A percentile compares a stretch with the other conserved stretches of the same genome.
phyloP scores from a whole-genome alignment of 768 basidiomycete genomes.

The Suillus fuscotomentosus region DNA sequence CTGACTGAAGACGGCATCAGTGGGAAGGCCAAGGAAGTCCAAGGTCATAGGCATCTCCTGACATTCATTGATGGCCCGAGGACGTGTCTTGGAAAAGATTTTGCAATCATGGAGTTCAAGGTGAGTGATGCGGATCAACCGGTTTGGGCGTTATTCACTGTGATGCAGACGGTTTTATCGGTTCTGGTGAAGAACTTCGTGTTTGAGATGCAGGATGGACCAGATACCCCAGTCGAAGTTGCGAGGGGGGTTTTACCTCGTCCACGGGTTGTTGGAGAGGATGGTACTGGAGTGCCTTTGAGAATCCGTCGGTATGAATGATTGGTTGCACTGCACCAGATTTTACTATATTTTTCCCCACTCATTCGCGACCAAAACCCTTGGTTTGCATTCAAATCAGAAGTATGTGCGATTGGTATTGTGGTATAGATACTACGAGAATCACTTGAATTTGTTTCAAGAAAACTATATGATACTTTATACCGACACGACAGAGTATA shows the following conservation, averaged over 20 bases:
- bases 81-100: neutral
- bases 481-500: too few species aligned
- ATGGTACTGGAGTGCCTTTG: neutral
- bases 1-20: neutral
- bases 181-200: neutral
- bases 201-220: neutral
- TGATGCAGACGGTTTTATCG: neutral
- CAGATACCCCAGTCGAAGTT: neutral
- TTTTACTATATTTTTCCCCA: too few species aligned
- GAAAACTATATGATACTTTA: too few species aligned
- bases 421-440: too few species aligned
- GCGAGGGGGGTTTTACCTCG: neutral
- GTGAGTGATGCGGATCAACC: neutral
- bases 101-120: neutral
- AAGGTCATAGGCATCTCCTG: neutral
- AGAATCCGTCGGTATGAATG: neutral
- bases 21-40: neutral
- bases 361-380: too few species aligned
- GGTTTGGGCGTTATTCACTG: neutral
- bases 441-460: too few species aligned
- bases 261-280: neutral
- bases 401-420: too few species aligned
- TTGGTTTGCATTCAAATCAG: too few species aligned
- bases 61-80: neutral
- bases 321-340: neutral